Conservation (phyloP, 192 early-diverging fungal species). For the Backusella circina region DNA sequence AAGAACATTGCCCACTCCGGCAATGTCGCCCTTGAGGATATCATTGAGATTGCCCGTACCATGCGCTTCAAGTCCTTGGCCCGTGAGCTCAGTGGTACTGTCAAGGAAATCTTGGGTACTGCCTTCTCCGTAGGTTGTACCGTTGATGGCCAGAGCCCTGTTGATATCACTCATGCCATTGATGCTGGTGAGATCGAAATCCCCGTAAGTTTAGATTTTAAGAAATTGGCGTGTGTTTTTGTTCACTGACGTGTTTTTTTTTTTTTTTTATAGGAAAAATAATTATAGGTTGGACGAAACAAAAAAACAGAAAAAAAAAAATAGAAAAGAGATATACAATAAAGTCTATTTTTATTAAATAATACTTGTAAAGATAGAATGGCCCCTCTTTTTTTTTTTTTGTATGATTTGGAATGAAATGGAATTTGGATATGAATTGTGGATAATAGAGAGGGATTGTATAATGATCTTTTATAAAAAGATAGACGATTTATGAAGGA, state of each 20-base stretch:
- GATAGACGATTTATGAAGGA: background rate
- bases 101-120: slow-evolving; percentile 96
- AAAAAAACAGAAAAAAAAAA: background rate
- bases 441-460: background rate
- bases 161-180: slow-evolving; percentile 82
- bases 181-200: slow-evolving; percentile 84
- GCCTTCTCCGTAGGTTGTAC: slow-evolving; percentile 96
- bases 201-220: slow-evolving; percentile 32
- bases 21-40: no score
- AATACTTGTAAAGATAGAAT: background rate
- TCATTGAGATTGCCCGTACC: no score
- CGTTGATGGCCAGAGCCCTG: slow-evolving; percentile 93
- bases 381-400: no score
- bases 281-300: background rate
- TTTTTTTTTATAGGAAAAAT: background rate
- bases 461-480: background rate
- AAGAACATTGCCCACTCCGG: slow-evolving; percentile 99
- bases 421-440: no score
- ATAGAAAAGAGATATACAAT: background rate
- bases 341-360: background rate
- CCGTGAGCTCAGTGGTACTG: slow-evolving; percentile 83
- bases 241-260: background rate
- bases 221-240: no score
- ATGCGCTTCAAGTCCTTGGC: no score
- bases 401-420: no score